phyloP scores from a whole-genome alignment of 2,329 filamentous ascomycete species.

The Endocalyx cinctus region DNA sequence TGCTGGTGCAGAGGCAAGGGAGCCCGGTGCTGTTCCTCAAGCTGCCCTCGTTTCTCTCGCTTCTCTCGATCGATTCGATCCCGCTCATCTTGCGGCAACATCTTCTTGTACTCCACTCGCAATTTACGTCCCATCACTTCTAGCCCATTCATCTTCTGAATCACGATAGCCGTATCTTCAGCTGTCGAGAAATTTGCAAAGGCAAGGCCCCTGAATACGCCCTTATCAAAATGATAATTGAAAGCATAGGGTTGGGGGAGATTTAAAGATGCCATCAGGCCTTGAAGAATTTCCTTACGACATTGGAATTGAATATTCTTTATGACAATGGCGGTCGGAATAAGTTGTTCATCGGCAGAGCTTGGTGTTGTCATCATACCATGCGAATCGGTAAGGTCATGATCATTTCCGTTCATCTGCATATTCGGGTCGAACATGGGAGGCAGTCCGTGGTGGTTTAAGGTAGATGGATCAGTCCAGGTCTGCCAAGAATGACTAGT shows the following conservation, averaged over 20 bases:
- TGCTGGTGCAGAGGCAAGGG: conserved; percentile 70
- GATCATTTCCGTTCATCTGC: conserved; percentile 35
- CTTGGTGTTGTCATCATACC: conserved; percentile 37
- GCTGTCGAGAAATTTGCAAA: conserved; percentile 98
- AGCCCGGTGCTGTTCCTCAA: conserved; percentile 92
- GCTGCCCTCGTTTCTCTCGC: conserved; percentile 87
- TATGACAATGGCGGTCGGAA: conserved; percentile 97
- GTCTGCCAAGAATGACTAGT: conserved; percentile 32
- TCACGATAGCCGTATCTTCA: conserved; percentile 88
- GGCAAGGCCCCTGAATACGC: conserved; percentile 89
- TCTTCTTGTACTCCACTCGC: conserved; percentile 98
- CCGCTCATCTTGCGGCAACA: conserved; percentile 90
- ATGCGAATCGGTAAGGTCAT: conserved; percentile 34
- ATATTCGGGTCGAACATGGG: conserved; percentile 30
- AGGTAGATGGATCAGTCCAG: conserved; percentile 45
- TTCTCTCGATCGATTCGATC: conserved; percentile 97
- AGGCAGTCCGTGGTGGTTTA: conserved; percentile 38
- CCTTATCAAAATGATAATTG: conserved; percentile 99
- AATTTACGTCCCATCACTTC: conserved; percentile 93
- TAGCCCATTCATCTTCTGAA: conserved; percentile 90
- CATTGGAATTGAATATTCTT: conserved; percentile 99
- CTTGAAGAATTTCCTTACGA: conserved; percentile 90
- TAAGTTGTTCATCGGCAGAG: conserved; percentile 74
- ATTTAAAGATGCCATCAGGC: conserved; percentile 90
- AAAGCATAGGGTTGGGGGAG: conserved; percentile 95